These are phyloP conservation scores for Cercophora scortea DNA, from an alignment of 495 filamentous ascomycete genomes.

Conservation along the genomic window DNA sequence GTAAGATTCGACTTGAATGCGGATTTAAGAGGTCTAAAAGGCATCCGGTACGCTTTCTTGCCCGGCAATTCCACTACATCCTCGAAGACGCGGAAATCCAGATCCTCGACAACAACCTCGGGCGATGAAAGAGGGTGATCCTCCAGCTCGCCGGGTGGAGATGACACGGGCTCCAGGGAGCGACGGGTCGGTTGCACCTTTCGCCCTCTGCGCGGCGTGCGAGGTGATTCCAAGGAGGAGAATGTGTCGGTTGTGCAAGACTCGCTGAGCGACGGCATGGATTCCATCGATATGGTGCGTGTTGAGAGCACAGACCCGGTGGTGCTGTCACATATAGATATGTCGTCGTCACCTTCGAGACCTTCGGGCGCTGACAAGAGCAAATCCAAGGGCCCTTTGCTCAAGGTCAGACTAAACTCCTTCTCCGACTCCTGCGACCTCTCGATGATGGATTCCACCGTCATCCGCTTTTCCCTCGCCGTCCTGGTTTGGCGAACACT, in stretches of 20 bases:
- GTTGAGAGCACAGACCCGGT: conserved; percentile 33
- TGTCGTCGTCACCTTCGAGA: conserved; percentile 41
- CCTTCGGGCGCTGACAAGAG: conserved; percentile 49
- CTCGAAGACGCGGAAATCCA: conserved; percentile 41
- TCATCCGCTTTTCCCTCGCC: conserved; percentile 29
- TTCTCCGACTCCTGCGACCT: conserved; percentile 43
- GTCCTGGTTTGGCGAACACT: conserved; percentile 14
- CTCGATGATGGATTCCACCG: conserved; percentile 42
- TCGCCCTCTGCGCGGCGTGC: conserved; percentile 24
- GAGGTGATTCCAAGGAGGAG: conserved; percentile 32
- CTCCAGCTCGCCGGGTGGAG: conserved; percentile 28
- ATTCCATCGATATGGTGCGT: conserved; percentile 39
- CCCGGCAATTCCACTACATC: conserved; percentile 7
- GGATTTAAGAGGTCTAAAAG: conserved; percentile 35
- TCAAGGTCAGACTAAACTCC: conserved; percentile 36
- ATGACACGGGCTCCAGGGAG: conserved; percentile 36
- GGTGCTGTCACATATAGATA: conserved; percentile 36
- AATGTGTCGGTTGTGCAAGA: conserved; percentile 32
- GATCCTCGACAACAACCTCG: conserved; percentile 25
- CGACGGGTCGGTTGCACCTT: conserved; percentile 30
- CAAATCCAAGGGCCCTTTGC: conserved; percentile 42
- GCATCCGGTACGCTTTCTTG: conserved; percentile 30
- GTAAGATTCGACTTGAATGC: conserved; percentile 92
- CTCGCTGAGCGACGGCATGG: conserved; percentile 37
- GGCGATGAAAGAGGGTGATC: conserved; percentile 41